phyloP scores from a whole-genome alignment of 306 rosid species.

The Cucumis cinereus region DNA sequence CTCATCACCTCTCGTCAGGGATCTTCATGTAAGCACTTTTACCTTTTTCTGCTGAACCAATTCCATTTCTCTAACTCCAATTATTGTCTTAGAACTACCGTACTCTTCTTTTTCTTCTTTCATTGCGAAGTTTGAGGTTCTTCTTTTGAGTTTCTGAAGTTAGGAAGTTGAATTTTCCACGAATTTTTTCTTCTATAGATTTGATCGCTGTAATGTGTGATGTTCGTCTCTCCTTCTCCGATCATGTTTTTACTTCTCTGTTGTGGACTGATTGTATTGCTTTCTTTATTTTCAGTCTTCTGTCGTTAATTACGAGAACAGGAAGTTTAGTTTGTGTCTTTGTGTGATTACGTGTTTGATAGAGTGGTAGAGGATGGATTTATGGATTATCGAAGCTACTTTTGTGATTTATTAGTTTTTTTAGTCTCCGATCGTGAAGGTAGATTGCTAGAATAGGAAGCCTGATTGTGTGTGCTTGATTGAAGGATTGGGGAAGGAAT shows the following conservation, averaged over 20 bases:
- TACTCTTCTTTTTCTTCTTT: neutral
- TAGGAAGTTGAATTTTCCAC: neutral
- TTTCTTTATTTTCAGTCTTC: neutral
- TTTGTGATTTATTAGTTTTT: neutral
- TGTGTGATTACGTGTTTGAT: neutral
- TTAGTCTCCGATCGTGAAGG: neutral
- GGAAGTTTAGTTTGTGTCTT: neutral
- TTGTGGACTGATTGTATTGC: neutral
- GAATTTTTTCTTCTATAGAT: neutral
- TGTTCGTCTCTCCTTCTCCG: neutral
- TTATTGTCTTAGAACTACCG: neutral
- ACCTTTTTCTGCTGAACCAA: neutral
- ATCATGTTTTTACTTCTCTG: too few species aligned
- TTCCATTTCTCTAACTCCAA: neutral
- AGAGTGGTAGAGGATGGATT: neutral
- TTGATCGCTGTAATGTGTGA: neutral
- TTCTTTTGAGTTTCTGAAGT: neutral
- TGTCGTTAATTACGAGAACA: neutral
- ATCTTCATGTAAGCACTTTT: constrained; percentile 35
- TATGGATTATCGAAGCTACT: neutral
- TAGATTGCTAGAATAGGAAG: neutral
- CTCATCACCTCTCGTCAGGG: constrained; percentile 18
- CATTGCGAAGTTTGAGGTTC: neutral
- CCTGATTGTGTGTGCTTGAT: neutral
- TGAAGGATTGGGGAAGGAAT: neutral